Percentiles rank a stretch among this genome's conserved stretches.
These are phyloP conservation scores for Sporothrix humicola DNA, from an alignment of 2,329 filamentous ascomycete species.

Conservation along the genomic window DNA sequence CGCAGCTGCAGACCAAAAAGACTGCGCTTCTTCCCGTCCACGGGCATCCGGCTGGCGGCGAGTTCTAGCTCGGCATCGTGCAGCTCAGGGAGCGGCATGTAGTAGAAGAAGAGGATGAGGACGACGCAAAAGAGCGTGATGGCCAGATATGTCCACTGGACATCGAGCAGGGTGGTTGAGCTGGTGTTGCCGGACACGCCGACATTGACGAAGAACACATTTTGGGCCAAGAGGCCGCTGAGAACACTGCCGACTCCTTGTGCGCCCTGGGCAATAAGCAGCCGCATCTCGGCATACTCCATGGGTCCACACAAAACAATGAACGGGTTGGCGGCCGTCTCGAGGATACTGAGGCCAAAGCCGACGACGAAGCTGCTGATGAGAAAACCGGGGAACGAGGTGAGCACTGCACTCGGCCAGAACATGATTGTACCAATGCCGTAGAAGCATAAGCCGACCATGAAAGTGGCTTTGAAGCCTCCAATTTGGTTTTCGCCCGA, in stretches of 20 bases:
- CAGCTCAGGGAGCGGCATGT: conserved; percentile 69
- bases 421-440: conserved; percentile 81
- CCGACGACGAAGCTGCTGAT: conserved; percentile 76
- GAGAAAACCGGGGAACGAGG: conserved; percentile 79
- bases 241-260: conserved; percentile 77
- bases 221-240: conserved; percentile 73
- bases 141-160: conserved; percentile 86
- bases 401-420: conserved; percentile 78
- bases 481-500: conserved; percentile 53
- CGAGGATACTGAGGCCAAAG: conserved; percentile 75
- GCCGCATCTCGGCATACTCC: conserved; percentile 73
- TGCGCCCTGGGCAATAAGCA: conserved; percentile 76
- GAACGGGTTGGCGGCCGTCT: conserved; percentile 82
- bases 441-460: conserved; percentile 76
- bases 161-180: conserved; percentile 67
- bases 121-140: conserved; percentile 76
- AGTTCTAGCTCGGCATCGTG: conserved; percentile 60
- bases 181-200: conserved; percentile 44
- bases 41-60: conserved; percentile 54
- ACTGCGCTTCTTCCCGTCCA: conserved; percentile 57
- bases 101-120: conserved; percentile 72
- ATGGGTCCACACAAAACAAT: conserved; percentile 73
- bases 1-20: conserved; percentile 56
- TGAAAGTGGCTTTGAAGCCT: conserved; percentile 82
- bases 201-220: conserved; percentile 72